Percentiles rank a stretch among this genome's conserved stretches.
Conservation (phyloP, 129 eudicot genomes). For the Ambrosia artemisiifolia region DNA sequence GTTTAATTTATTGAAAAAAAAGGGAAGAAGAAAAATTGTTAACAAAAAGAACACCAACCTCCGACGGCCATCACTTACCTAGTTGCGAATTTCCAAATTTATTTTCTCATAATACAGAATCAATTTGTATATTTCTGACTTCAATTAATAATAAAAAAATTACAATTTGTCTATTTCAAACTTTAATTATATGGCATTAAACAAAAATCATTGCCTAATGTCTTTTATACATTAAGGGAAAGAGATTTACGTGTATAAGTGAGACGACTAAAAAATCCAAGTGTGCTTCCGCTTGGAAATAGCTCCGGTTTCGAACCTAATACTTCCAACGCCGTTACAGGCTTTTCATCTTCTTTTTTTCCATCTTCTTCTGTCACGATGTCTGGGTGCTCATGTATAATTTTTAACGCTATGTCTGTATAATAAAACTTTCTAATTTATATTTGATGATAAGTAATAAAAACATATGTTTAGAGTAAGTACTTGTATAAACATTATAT, state of each 20-base stretch:
- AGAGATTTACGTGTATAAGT: slow-evolving; percentile 10
- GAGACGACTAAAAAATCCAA: slow-evolving; percentile 15
- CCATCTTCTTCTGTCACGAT: slow-evolving; percentile 5
- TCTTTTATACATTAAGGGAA: too few relatives aligned
- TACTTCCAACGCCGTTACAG: slow-evolving; percentile 1
- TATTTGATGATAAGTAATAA: neutral
- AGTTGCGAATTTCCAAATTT: neutral
- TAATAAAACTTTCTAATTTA: neutral
- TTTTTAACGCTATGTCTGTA: slow-evolving; percentile 11
- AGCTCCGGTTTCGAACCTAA: slow-evolving; percentile 2
- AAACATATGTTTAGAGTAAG: neutral
- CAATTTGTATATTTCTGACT: neutral
- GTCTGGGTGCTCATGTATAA: neutral
- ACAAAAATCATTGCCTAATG: too few relatives aligned
- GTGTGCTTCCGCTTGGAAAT: slow-evolving; percentile 13
- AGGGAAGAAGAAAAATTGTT: too few relatives aligned
- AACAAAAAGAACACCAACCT: neutral
- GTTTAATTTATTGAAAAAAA: too few relatives aligned
- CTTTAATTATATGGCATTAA: neutral
- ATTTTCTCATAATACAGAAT: neutral
- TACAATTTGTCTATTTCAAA: neutral
- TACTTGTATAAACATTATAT: too few relatives aligned
- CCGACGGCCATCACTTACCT: neutral
- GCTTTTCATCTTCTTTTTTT: neutral
- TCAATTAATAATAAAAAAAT: neutral